These are phyloP conservation scores for Clitopilus hobsonii DNA, from an alignment of 768 basidiomycete species.

Conservation along the genomic window DNA sequence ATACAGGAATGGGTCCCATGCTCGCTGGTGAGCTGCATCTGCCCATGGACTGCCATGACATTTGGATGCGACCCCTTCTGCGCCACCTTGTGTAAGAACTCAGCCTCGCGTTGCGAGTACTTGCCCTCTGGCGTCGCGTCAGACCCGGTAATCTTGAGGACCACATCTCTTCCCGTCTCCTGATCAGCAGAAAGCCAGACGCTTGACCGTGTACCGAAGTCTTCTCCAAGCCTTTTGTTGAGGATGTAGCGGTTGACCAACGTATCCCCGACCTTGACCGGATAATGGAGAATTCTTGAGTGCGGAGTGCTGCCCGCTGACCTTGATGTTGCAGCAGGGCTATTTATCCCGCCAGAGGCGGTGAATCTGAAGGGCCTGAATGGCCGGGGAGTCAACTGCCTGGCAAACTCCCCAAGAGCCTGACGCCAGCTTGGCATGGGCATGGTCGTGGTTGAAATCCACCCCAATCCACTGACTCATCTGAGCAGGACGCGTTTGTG, in stretches of 20 bases:
- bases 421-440: too few relatives aligned
- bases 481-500: too few relatives aligned
- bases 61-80: not conserved
- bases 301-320: not conserved
- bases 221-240: not conserved
- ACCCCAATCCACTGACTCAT: too few relatives aligned
- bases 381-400: too few relatives aligned
- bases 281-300: not conserved
- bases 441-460: too few relatives aligned
- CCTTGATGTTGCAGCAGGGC: too few relatives aligned
- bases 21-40: not conserved
- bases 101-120: not conserved
- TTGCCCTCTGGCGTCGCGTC: not conserved
- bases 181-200: not conserved
- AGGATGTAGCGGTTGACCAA: not conserved
- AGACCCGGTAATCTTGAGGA: not conserved
- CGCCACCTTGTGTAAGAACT: not conserved
- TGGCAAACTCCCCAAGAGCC: too few relatives aligned
- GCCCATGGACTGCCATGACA: not conserved
- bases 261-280: not conserved
- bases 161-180: not conserved
- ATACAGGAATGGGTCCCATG: not conserved
- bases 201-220: not conserved
- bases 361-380: too few relatives aligned
- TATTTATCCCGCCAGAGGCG: too few relatives aligned